A percentile compares a stretch with the other conserved stretches of the same genome.
These are phyloP conservation scores for Kwoniella sp. DNA, from an alignment of 768 basidiomycete species.

Conservation along the genomic window DNA sequence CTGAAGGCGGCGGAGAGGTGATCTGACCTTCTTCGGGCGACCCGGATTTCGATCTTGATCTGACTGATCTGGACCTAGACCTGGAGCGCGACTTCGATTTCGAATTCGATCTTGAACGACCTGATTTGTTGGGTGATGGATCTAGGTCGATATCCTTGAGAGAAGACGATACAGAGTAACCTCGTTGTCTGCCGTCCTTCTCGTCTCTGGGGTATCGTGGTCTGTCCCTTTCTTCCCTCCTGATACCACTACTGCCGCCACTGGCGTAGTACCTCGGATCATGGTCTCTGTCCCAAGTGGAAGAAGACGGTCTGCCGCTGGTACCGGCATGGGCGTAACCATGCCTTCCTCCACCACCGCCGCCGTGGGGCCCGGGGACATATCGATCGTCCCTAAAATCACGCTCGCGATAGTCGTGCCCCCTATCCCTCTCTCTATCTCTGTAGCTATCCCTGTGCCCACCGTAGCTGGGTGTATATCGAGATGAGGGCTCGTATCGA, in stretches of 20 bases:
- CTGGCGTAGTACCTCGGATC: neutral
- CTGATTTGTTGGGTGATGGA: conserved; percentile 11
- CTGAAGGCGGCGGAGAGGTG: conserved; percentile 11
- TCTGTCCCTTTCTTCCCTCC: neutral
- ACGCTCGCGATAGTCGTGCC: conserved; percentile 3
- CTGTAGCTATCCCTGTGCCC: conserved; percentile 8
- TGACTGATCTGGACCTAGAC: conserved; percentile 10
- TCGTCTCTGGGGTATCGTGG: neutral
- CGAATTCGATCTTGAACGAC: conserved; percentile 4
- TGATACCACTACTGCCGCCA: no score
- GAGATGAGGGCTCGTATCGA: neutral
- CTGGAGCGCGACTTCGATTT: neutral
- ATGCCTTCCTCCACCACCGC: neutral
- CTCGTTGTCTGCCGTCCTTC: neutral
- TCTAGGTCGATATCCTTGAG: neutral
- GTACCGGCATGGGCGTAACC: no score
- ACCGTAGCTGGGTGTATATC: conserved; percentile 5
- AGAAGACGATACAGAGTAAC: conserved; percentile 11
- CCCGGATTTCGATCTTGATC: conserved; percentile 18
- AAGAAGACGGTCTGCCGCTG: neutral
- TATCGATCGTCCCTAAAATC: neutral
- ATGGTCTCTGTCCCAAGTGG: neutral
- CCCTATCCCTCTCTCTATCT: conserved; percentile 8
- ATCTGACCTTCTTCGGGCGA: conserved; percentile 36
- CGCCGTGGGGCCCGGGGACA: neutral